Base-by-base conservation (phyloP, 768 basidiomycete genomes). In the Cystobasidium onofrii region DNA sequence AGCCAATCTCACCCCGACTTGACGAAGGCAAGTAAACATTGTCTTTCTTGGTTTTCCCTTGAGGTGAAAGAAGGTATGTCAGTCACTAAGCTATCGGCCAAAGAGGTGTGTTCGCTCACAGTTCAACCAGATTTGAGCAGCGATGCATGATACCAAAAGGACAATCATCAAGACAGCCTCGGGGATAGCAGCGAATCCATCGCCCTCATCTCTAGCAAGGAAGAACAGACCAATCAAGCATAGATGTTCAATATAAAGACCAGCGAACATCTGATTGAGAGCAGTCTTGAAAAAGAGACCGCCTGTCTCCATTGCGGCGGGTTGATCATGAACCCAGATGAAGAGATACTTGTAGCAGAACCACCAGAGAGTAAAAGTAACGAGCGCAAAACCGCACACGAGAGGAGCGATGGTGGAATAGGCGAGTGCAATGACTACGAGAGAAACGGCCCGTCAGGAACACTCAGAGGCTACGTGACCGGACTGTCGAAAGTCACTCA, bases 251-350 rank as follows among this genome's bases (percentile, higher is more conserved):
- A 99, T 85, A 80, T 99, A 99, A 80, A 98, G 78, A 1, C 94
- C 95, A 27, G 93, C 91, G 76, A 98, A 97, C 34, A 95, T 79
- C 79, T 98, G 96, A 62, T 90, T 88, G 31, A 98, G 86, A 4
- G 96, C 95, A 81, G 88, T 90, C 27, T 93, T 94, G 85, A 92
- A 98, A 84, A 96, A 98, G 63, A 90, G 80, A 0, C 95, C 95
- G 44, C 95, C 94, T 1, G 78, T 79, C 67, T 79, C 78, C 44
- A 60, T 64, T 3, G 72, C 72, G 0, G 75, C 61, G n/a, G 73
- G 77, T 31, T 69, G 75, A 74, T 79, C 77, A 64, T 73, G 60
- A 34, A 77, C 78, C 65, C 72, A 74, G 31, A 70, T 44, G 64
- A 74, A 66, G 25, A 66, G 63, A 77, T 92, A 92, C 81, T 84